Percentiles rank a stretch among this genome's conserved stretches.
Conservation (phyloP, 75 land plant genomes). For the Larix kaempferi region DNA sequence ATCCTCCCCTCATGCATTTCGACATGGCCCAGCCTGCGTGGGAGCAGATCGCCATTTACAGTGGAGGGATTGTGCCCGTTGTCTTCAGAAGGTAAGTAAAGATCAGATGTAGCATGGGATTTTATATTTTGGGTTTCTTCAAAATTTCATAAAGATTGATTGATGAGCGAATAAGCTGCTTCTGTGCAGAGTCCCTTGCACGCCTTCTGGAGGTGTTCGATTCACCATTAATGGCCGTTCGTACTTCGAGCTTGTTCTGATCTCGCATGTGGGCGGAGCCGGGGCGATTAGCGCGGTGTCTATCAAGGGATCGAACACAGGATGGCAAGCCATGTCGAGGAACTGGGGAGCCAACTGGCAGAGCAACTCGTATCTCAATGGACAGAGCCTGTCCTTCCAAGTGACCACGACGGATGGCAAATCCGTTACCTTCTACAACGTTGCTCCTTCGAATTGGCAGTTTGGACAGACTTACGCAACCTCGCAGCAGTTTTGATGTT, state of each 20-base stretch:
- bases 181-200: constrained; percentile 19
- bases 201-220: constrained; percentile 10
- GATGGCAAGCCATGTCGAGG: constrained; percentile 21
- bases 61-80: constrained; percentile 14
- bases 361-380: constrained; percentile 2
- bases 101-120: too few relatives aligned
- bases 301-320: constrained; percentile 17
- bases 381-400: constrained; percentile 30
- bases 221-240: constrained; percentile 13
- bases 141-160: too few relatives aligned
- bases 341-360: constrained; percentile 30
- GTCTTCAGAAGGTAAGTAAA: constrained; percentile 4
- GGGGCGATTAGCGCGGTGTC: constrained; percentile 8
- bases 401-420: constrained; percentile 29
- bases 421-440: constrained; percentile 14
- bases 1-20: constrained; percentile 12
- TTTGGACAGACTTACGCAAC: constrained; percentile 8
- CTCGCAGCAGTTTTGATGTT: not conserved
- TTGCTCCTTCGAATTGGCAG: constrained; percentile 22
- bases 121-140: too few relatives aligned
- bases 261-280: constrained; percentile 16
- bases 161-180: too few relatives aligned
- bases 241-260: constrained; percentile 8
- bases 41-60: constrained; percentile 12
- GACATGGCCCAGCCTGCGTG: constrained; percentile 19